Evolutionary conservation across 2,329 filamentous ascomycete genomes (phyloP), one percentile per base, ranked within the genome.

Genomic region (Aspergillus puulaauensis): DNA sequence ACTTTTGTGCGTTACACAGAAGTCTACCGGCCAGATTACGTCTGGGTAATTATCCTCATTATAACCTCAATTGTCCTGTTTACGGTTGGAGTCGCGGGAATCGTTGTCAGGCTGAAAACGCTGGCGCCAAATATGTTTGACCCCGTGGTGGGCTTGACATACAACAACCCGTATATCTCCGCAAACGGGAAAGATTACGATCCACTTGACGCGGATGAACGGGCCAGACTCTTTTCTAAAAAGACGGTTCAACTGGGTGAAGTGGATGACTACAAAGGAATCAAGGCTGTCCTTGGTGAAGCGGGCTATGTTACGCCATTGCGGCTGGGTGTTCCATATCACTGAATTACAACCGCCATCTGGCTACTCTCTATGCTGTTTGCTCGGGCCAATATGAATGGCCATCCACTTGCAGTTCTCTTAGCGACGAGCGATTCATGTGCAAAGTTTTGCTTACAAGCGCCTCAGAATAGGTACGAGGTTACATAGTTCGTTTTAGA

Each of bases 71-170:
- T 19, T 19, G 19, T 19, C 19, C 19, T 19, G 19, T 19, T 19
- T 19, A 19, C 19, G 19, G 19, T 19, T 19, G 19, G 19, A 19
- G 19, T 19, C 19, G 19, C 19, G 19, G 19, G 19, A 19, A 19
- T 19, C 2, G 19, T 19, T 19, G 19, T 19, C 19, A 19, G 19
- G 19, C 19, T 19, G 19, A 19, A 19, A 19, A 19, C 19, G 19
- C 19, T 58, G 15, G 56, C 56, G 3, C 56, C 56, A 3, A 46
- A 58, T 24, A 46, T 58, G 15, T 58, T 58, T 46, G 56, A 58
- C 17, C 45, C 46, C 11, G 56, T 58, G 1, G 37, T 53, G 14
- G 56, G 45, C 3, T 12, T 58, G 31, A 58, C 56, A 5, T 45
- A 58, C 21, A 24, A 41, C n/a, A 58, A 58, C n/a, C 56, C 45